Evolutionary conservation across 2,329 filamentous ascomycete species (phyloP).

Genomic region (Arthrinium phaeospermum): DNA sequence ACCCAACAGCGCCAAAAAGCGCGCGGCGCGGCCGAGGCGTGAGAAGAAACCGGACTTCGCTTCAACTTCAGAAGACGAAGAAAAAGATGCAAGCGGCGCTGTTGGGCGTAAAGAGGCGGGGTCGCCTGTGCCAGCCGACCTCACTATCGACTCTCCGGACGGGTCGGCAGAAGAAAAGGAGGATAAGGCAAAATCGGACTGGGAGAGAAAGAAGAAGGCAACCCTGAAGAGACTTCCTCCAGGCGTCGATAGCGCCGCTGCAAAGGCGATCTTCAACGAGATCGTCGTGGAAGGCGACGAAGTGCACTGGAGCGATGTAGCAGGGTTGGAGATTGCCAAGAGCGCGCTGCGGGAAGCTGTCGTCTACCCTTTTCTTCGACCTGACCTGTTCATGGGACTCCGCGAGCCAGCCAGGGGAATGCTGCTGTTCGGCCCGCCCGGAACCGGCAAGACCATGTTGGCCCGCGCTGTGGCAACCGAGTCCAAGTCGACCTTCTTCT

Average conservation of each 20-base stretch:
- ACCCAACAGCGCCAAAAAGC: conserved; percentile 34
- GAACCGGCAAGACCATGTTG: conserved; percentile 99
- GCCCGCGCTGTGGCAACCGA: conserved; percentile 94
- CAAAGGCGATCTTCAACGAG: conserved; percentile 93
- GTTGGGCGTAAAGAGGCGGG: conserved; percentile 45
- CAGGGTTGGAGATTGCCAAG: conserved; percentile 89
- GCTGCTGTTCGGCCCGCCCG: conserved; percentile 93
- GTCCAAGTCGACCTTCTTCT: conserved; percentile 94
- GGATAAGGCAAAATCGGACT: conserved; percentile 47
- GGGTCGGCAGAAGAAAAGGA: conserved; percentile 44
- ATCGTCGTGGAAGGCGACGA: conserved; percentile 94
- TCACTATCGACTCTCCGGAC: conserved; percentile 54
- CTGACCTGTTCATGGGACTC: conserved; percentile 93
- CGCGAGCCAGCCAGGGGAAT: conserved; percentile 94
- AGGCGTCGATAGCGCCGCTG: conserved; percentile 81
- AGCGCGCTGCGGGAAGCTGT: conserved; percentile 92
- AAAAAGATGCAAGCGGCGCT: conserved; percentile 26
- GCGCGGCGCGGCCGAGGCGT: conserved; percentile 24
- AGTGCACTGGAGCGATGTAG: conserved; percentile 93
- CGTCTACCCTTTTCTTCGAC: conserved; percentile 93
- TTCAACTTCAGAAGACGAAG: conserved; percentile 24
- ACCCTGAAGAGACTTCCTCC: conserved; percentile 80
- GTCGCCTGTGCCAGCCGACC: conserved; percentile 48
- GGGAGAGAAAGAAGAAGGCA: conserved; percentile 65
- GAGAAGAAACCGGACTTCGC: neutral